Base-by-base conservation (phyloP, 169 alveolate genomes). In the Cryptosporidium canis region DNA sequence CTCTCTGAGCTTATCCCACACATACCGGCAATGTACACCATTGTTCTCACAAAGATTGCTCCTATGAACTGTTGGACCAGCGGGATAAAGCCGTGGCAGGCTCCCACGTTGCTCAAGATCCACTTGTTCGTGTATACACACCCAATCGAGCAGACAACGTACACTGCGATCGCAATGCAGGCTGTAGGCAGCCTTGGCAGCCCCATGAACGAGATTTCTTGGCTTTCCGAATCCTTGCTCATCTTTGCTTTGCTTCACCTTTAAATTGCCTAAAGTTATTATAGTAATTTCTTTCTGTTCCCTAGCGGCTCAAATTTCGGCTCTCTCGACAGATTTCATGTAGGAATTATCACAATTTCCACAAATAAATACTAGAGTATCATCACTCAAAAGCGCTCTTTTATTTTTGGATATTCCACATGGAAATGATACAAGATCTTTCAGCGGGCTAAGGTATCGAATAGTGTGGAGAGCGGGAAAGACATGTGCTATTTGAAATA, bases 51-150 rank as follows among this genome's bases (percentile, higher is more conserved):
- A 39, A 77, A 55, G 1, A 77, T 24, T 24, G 58, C 64, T 27
- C 87, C 87, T 12, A 77, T 77, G 39, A 61, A 27, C 45, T 77
- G 87, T 43, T 77, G 87, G 0, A 77, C 87, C 7, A 77, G 56
- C 12, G 87, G 87, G 24, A 77, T 77, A 77, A 77, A 77, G 6
- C 87, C 87, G 2, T 77, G 63, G 43, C 87, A 77, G 18, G 35
- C 37, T 1, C 87, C 87, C 18, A 77, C 87, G 58, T 77, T 14
- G 14, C 51, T 58, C 31, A 77, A 37, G 18, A 77, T 33, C 87
- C 87, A 77, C 35, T 77, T 77, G 44, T 77, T 77, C 61, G 63
- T 41, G 33, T 77, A 77, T 21, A 77, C 87, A 77, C 87, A 77
- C 5, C 87, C 87, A 41, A 77, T 63, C 9, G 87, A 77, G n/a